phyloP scores from a whole-genome alignment of 139 green algal genomes.

The Pseudopediastrum boryanum region DNA sequence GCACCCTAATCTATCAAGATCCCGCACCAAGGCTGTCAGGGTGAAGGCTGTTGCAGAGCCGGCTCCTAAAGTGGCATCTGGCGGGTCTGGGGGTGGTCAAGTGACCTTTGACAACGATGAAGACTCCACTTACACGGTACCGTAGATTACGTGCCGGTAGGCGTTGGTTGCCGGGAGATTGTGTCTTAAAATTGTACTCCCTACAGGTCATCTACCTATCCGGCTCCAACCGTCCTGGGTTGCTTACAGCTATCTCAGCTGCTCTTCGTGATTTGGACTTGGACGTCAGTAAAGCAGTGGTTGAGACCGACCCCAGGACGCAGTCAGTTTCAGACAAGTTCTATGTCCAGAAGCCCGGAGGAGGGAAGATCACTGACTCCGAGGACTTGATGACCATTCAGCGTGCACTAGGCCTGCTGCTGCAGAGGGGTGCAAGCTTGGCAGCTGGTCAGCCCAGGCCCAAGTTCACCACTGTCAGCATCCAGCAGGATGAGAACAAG shows the following conservation, averaged over 20 bases:
- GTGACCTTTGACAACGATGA: neutral
- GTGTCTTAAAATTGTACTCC: neutral
- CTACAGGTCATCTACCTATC: conserved; percentile 60
- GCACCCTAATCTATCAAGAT: too few species aligned
- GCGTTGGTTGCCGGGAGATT: neutral
- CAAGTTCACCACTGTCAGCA: conserved; percentile 51
- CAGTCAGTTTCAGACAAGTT: conserved; percentile 79
- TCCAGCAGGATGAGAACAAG: conserved; percentile 45
- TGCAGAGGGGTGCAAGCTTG: conserved; percentile 34
- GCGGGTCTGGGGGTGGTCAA: neutral
- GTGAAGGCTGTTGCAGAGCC: neutral
- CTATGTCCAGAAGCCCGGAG: conserved; percentile 67
- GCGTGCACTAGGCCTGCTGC: conserved; percentile 54
- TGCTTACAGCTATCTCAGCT: conserved; percentile 73
- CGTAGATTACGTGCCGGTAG: neutral
- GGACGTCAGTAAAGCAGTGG: conserved; percentile 71
- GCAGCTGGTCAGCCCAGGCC: conserved; percentile 21
- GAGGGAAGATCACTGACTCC: conserved; percentile 66
- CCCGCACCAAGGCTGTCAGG: too few species aligned
- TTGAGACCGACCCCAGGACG: conserved; percentile 50
- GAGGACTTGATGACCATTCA: conserved; percentile 59
- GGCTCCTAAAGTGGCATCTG: neutral
- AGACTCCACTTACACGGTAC: neutral
- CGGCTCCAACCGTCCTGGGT: conserved; percentile 67
- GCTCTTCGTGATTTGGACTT: conserved; percentile 83